Base-by-base conservation (phyloP, 2,329 filamentous ascomycete species). In the Grosmannia serpens region DNA sequence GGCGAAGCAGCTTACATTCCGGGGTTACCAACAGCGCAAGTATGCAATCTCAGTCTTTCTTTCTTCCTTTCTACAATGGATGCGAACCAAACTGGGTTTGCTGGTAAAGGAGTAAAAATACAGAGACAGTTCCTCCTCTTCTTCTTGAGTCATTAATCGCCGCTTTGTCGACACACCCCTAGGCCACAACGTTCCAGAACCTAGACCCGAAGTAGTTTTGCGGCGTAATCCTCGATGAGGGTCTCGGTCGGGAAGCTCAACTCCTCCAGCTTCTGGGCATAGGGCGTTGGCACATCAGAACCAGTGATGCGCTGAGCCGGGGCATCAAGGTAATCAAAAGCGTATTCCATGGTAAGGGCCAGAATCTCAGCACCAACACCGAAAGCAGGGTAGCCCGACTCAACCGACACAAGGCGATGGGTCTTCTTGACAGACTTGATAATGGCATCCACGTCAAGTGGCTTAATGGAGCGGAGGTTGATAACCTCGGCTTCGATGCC, bases 361-460 rank as follows among this genome's bases (percentile, higher is more conserved):
- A 99, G 83, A 68, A 99, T 91, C 78, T 99, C 94, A 59, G 92
- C 83, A 60, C 86, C 83, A 66, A 99, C 90, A 72, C 94, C 94
- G 71, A 91, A 99, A 69, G 89, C 89, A 63, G 94, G 94, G 84
- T 91, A 99, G 64, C 92, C 94, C 59, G 91, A 96, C 77, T 97
- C 92, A 66, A 99, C 90, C 49, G 85, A 85, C 73, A 99, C 82
- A 63, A 99, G 84, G 69, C 87, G 88, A 72, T 89, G 87, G 22
- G 94, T 99, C 87, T 99, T 99, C 88, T 99, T 97, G 72, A 99
- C 86, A 15, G 91, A 96, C 74, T 95, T 91, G 74, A 97, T 81
- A 69, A 99, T 97, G 65, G 90, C 82, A 75, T 97, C 91, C 61
- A 99, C 82, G 69, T 99, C 94, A 65, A 99, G 83, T 50, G 94